A percentile compares a stretch with the other conserved stretches of the same genome.
Conservation (phyloP, 1,139 yeast genomes). For the Suhomyces atakaporum region DNA sequence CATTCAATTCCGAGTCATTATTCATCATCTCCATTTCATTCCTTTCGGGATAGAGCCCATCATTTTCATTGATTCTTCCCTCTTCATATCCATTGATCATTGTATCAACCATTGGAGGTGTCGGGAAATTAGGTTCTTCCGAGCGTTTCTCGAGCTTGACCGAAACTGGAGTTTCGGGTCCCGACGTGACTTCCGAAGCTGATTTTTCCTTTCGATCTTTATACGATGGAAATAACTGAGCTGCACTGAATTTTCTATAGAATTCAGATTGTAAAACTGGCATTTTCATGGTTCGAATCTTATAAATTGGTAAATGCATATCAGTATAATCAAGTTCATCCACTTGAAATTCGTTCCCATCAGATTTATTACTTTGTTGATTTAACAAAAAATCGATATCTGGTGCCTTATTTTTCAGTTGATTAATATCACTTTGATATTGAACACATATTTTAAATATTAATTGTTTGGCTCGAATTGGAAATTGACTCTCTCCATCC, state of each 20-base stretch:
- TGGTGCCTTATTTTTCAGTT: constrained; percentile 7
- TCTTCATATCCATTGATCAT: background rate
- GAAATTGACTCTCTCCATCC: constrained; percentile 11
- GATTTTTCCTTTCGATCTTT: constrained; percentile 2
- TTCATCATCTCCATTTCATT: background rate
- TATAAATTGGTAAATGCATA: constrained; percentile 17
- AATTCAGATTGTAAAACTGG: constrained; percentile 12
- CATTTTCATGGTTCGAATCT: constrained; percentile 15
- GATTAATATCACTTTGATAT: constrained; percentile 11
- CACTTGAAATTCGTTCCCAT: constrained; percentile 8
- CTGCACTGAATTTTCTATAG: constrained; percentile 14
- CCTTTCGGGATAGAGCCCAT: background rate
- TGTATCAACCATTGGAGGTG: background rate
- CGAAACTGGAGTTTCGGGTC: constrained; percentile 3
- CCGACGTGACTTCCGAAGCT: background rate
- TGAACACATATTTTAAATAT: constrained; percentile 13
- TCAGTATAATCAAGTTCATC: constrained; percentile 15
- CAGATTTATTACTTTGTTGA: constrained; percentile 5
- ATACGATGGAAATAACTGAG: constrained; percentile 15
- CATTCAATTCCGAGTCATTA: background rate
- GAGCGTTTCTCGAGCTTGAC: background rate
- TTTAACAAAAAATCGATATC: constrained; percentile 20
- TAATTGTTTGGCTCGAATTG: constrained; percentile 8
- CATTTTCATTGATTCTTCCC: background rate
- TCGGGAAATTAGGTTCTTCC: background rate